phyloP scores from a whole-genome alignment of 257 asterid genomes.

The Fraxinus cuspidata region DNA sequence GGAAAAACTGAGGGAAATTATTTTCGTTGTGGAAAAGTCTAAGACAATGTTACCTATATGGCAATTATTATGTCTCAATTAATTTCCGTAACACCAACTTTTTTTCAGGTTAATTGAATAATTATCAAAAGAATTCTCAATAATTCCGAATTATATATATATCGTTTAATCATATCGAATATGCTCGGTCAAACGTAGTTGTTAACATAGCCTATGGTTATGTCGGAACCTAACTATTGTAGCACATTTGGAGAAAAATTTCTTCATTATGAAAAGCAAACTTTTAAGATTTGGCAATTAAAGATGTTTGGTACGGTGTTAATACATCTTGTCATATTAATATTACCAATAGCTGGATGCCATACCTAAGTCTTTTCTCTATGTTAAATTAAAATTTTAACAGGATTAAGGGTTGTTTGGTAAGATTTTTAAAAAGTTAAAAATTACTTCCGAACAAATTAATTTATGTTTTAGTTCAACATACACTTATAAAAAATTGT shows the following conservation, averaged over 20 bases:
- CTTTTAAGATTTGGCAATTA: not conserved
- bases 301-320: not conserved
- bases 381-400: no score
- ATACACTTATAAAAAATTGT: no score
- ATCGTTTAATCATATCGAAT: not conserved
- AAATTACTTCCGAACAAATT: no score
- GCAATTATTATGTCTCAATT: constrained; percentile 3
- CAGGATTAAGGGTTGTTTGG: no score
- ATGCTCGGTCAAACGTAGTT: not conserved
- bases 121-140: not conserved
- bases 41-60: not conserved
- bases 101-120: not conserved
- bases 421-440: no score
- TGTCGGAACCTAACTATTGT: not conserved
- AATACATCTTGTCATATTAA: not conserved
- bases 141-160: no score
- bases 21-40: not conserved
- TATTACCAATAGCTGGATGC: not conserved
- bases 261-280: not conserved
- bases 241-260: not conserved
- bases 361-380: not conserved
- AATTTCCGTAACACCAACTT: not conserved
- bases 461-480: no score
- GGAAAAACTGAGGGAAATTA: not conserved
- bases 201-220: not conserved